These are phyloP conservation scores for Henckelia pumila DNA, from an alignment of 257 asterid genomes.

Conservation along the genomic window DNA sequence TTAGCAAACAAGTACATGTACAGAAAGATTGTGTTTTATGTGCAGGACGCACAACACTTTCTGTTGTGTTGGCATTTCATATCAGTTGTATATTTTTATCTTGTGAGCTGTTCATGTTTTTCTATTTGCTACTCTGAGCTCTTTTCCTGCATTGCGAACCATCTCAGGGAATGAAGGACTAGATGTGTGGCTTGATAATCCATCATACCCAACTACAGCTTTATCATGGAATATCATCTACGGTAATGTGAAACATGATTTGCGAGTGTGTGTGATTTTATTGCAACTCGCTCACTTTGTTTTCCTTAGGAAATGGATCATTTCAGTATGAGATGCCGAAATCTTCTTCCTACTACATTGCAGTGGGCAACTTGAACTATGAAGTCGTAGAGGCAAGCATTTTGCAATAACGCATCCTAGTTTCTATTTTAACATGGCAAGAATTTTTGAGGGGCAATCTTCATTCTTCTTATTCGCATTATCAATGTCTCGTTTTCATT, in stretches of 20 bases:
- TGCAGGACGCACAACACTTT: neutral
- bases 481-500: neutral
- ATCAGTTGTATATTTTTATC: constrained; percentile 20
- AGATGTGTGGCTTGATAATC: constrained; percentile 73
- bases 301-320: constrained; percentile 62
- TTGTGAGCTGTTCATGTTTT: neutral
- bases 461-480: too few relatives aligned
- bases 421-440: neutral
- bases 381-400: constrained; percentile 53
- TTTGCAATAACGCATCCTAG: neutral
- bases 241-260: constrained; percentile 46
- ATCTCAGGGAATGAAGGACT: constrained; percentile 58
- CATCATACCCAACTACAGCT: constrained; percentile 50
- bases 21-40: too few relatives aligned
- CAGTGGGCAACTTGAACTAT: constrained; percentile 64
- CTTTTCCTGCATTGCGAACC: constrained; percentile 30
- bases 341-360: constrained; percentile 65
- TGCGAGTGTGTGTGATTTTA: too few relatives aligned
- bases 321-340: constrained; percentile 41
- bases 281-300: too few relatives aligned
- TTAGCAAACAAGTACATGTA: too few relatives aligned
- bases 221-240: constrained; percentile 60
- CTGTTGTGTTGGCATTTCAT: constrained; percentile 12
- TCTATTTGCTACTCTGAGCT: constrained; percentile 16
- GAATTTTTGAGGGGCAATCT: too few relatives aligned